Conservation (phyloP, 1,139 yeast species). For the Suhomyces panamericanus region DNA sequence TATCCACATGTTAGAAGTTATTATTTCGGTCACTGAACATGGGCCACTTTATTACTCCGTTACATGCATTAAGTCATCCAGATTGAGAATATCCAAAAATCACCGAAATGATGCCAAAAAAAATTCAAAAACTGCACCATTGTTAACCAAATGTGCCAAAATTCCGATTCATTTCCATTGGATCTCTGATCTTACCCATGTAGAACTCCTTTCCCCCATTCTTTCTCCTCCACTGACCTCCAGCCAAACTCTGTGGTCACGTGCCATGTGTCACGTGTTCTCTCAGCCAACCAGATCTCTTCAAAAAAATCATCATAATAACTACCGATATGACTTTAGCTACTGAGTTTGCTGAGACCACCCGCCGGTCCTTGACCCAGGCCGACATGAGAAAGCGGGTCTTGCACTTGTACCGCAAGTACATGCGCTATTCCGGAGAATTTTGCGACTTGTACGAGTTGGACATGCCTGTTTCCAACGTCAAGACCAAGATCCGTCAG, state of each 20-base stretch:
- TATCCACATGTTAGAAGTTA: no score
- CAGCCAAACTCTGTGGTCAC: neutral
- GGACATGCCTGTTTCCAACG: conserved; percentile 79
- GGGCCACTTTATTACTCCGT: no score
- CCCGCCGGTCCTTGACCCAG: conserved; percentile 63
- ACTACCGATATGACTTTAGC: conserved; percentile 54
- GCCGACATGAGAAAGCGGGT: conserved; percentile 67
- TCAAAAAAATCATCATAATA: conserved; percentile 15
- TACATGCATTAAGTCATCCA: no score
- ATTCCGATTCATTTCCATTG: neutral
- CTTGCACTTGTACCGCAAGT: conserved; percentile 71
- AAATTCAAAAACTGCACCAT: neutral
- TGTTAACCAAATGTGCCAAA: neutral
- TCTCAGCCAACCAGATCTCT: conserved; percentile 32
- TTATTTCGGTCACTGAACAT: no score
- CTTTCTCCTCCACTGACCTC: no score
- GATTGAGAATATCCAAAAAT: neutral
- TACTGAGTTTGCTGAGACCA: conserved; percentile 83
- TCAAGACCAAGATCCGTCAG: conserved; percentile 83
- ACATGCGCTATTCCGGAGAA: conserved; percentile 62
- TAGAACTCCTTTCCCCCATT: no score
- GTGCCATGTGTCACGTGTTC: conserved; percentile 5
- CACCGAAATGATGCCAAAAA: no score
- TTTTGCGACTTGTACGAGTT: conserved; percentile 72
- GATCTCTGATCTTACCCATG: no score